Evolutionary conservation across 768 basidiomycete genomes (phyloP), one percentile per base, ranked within the genome.

Genomic region (Rhizopogon roseolus): DNA sequence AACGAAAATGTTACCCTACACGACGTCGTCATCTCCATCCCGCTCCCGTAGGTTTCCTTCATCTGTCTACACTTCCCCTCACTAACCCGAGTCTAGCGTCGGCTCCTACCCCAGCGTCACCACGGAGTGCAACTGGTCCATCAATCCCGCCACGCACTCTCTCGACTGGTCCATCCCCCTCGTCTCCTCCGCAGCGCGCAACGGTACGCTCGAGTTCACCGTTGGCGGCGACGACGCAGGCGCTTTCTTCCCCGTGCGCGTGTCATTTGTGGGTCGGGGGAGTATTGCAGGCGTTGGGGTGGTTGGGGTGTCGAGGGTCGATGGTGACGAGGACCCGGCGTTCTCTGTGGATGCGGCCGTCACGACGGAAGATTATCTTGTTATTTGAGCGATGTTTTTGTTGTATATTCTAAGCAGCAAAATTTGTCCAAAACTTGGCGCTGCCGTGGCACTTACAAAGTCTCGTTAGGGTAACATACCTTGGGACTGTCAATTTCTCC

Each of bases 211-310:
- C 61, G 91, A 98, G 62, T 98, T 98, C 72, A 87, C 80, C 40
- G 84, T 93, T 46, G 84, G 84, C 7, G 93, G 92, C 4, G 90
- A 93, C 57, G 93, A 96, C 58, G 71, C 77, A 0, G 84, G 81
- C 4, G 81, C 80, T 9, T 96, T 97, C 76, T 99, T 98, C 90
- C 95, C 96, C 2, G 92, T 99, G 46, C 77, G 79, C 36, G 86
- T 96, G 1, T 71, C 77, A 1, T 98, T 98, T 64, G 83, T 87
- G 48, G 88, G 84, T 0, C 80, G 88, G 60, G 90, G 90, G 7
- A 90, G 87, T 62, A 69, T 96, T 57, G 86, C 88, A 0, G 91
- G 93, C 19, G 76, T 97, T 38, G 78, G 75, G 28, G 81, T 95
- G 14, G 76, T 69, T 3, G 72, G 68, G 29, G 84, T 88, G 37